phyloP scores from a whole-genome alignment of 2,329 filamentous ascomycete species.

The Exophiala lecanii-corni region DNA sequence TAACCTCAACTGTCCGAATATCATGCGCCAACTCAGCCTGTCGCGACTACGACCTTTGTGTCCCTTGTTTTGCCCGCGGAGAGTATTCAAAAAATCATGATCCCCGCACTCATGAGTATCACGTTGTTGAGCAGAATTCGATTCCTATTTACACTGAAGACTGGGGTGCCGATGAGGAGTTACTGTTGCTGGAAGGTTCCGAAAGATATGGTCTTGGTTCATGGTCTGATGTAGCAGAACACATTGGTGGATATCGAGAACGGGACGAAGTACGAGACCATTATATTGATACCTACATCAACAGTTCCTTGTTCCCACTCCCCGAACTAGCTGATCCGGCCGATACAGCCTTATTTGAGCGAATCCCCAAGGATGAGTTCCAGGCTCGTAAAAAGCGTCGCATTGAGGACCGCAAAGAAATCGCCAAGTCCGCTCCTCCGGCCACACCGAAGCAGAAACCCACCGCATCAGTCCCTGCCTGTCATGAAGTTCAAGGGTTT shows the following conservation, averaged over 20 bases:
- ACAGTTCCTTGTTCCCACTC: constrained; percentile 78
- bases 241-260: constrained; percentile 89
- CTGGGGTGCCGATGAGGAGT: constrained; percentile 95
- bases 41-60: constrained; percentile 93
- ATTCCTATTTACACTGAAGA: constrained; percentile 93
- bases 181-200: constrained; percentile 86
- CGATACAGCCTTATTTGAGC: constrained; percentile 71
- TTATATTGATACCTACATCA: constrained; percentile 81
- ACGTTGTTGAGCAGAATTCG: constrained; percentile 96
- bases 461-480: constrained; percentile 88
- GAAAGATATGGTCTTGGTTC: constrained; percentile 95
- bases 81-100: constrained; percentile 78
- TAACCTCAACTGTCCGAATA: constrained; percentile 95
- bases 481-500: constrained; percentile 96
- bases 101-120: constrained; percentile 78
- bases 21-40: constrained; percentile 79
- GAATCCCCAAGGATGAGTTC: constrained; percentile 85
- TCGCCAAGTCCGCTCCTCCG: constrained; percentile 75
- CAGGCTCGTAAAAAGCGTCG: constrained; percentile 86
- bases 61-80: constrained; percentile 85
- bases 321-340: constrained; percentile 79
- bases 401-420: constrained; percentile 87
- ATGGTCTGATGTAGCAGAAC: constrained; percentile 96
- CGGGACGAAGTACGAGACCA: constrained; percentile 96
- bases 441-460: constrained; percentile 91